A percentile compares a stretch with the other conserved stretches of the same genome.
Conservation (phyloP, 495 filamentous ascomycete genomes). For the Penicillium maclennaniae region DNA sequence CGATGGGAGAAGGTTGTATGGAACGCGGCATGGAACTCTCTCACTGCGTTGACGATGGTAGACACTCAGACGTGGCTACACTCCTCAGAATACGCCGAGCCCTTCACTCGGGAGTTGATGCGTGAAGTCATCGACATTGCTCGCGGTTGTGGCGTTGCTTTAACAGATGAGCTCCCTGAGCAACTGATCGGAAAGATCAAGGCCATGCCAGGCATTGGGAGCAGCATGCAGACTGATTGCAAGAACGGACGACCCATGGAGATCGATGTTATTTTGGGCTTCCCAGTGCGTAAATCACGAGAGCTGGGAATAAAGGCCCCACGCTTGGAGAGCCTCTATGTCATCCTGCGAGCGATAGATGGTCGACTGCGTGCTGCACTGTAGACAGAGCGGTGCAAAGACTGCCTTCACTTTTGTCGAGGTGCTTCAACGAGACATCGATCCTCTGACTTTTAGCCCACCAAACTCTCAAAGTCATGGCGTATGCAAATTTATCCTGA, state of each 20-base stretch:
- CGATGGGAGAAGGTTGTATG: slow-evolving; percentile 55
- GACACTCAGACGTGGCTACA: slow-evolving; percentile 47
- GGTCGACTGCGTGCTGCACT: slow-evolving; percentile 17
- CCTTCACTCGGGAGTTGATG: slow-evolving; percentile 44
- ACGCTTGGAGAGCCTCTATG: slow-evolving; percentile 45
- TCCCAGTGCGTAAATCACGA: slow-evolving; percentile 45
- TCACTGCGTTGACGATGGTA: slow-evolving; percentile 49
- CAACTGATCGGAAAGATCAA: slow-evolving; percentile 40
- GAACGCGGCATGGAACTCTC: slow-evolving; percentile 53
- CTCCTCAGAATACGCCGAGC: slow-evolving; percentile 39
- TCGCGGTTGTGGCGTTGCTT: slow-evolving; percentile 36
- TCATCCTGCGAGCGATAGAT: slow-evolving; percentile 24
- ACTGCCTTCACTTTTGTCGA: too few relatives aligned
- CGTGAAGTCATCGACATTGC: slow-evolving; percentile 47
- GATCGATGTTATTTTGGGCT: slow-evolving; percentile 54
- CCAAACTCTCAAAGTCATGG: too few relatives aligned
- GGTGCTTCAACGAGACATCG: too few relatives aligned
- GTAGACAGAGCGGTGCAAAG: too few relatives aligned
- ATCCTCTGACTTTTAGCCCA: too few relatives aligned
- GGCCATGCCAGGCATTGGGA: slow-evolving; percentile 40
- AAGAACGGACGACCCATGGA: slow-evolving; percentile 49
- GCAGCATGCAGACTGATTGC: slow-evolving; percentile 54
- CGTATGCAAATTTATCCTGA: too few relatives aligned
- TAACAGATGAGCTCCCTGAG: slow-evolving; percentile 39
- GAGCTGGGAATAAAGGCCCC: slow-evolving; percentile 47